Evolutionary conservation across 2,329 filamentous ascomycete species (phyloP).

Genomic region (Microascus cirrosus): DNA sequence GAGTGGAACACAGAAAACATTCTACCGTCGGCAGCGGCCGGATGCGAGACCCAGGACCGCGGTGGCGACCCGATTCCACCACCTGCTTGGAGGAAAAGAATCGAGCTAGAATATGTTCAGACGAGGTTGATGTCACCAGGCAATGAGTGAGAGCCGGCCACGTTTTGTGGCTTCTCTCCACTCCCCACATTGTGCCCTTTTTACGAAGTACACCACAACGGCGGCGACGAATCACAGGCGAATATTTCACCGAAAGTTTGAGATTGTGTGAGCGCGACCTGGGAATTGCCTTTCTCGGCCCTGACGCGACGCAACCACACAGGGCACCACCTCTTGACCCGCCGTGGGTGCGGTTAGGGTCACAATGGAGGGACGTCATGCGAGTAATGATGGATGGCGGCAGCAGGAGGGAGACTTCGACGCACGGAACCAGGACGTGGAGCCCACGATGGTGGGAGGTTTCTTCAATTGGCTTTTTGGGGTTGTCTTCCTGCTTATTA

Average conservation of each 20-base stretch:
- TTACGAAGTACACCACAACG: not conserved
- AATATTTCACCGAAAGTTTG: not conserved
- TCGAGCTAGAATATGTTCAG: not conserved
- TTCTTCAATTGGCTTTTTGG: not conserved
- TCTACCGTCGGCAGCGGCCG: not conserved
- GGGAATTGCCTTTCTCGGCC: not conserved
- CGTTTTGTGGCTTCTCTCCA: constrained; percentile 1
- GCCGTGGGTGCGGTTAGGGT: not conserved
- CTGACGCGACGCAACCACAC: not conserved
- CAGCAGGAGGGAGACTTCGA: not conserved
- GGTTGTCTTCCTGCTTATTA: not conserved
- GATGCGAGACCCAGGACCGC: not conserved
- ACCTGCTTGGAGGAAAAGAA: not conserved
- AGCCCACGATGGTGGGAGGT: not conserved
- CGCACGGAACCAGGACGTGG: not conserved
- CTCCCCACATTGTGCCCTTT: not conserved
- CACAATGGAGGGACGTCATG: not conserved
- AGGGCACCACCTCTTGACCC: not conserved
- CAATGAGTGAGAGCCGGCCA: constrained; percentile 1
- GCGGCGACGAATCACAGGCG: constrained; percentile 4
- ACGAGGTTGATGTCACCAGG: not conserved
- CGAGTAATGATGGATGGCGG: not conserved
- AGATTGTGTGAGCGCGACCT: not conserved
- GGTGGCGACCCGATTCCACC: not conserved
- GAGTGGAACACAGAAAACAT: not conserved